A percentile compares a stretch with the other conserved stretches of the same genome.
phyloP scores from a whole-genome alignment of 2,329 filamentous ascomycete species.

The Albifimbria verrucaria region DNA sequence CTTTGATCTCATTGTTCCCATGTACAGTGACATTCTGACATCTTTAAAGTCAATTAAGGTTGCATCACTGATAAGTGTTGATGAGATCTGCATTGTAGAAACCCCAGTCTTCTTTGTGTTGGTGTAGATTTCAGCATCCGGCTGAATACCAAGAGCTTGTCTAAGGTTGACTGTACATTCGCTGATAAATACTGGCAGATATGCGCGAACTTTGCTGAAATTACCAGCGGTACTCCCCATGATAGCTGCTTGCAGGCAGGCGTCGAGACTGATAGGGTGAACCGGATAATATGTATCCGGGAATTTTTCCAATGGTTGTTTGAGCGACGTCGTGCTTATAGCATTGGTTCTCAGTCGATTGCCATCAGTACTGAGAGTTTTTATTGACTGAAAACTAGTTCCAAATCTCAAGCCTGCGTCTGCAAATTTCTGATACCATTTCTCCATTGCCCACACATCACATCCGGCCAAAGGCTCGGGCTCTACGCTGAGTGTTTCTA shows the following conservation, averaged over 20 bases:
- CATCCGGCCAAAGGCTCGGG: not conserved
- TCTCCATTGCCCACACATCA: not conserved
- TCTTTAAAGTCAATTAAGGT: not conserved
- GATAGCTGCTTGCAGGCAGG: conserved; percentile 8
- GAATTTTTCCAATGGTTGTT: not conserved
- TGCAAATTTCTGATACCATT: not conserved
- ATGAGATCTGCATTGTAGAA: too few relatives aligned
- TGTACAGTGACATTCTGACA: not conserved
- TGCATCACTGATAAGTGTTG: too few relatives aligned
- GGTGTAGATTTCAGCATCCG: too few relatives aligned
- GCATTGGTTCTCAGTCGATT: not conserved
- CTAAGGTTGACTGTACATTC: too few relatives aligned
- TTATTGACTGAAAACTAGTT: conserved; percentile 1
- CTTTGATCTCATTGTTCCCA: not conserved
- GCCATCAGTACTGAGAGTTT: not conserved
- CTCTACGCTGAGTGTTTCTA: too few relatives aligned
- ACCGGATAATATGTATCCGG: conserved; percentile 1
- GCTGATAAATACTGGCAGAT: conserved; percentile 6
- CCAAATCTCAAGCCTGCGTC: not conserved
- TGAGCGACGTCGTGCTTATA: not conserved
- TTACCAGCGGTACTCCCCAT: conserved; percentile 4
- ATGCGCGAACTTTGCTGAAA: conserved; percentile 1
- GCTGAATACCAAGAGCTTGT: too few relatives aligned
- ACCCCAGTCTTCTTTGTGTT: too few relatives aligned
- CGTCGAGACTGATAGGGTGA: conserved; percentile 8